These are phyloP conservation scores for Neobulgaria alba DNA, from an alignment of 2,329 filamentous ascomycete genomes.

Conservation along the genomic window DNA sequence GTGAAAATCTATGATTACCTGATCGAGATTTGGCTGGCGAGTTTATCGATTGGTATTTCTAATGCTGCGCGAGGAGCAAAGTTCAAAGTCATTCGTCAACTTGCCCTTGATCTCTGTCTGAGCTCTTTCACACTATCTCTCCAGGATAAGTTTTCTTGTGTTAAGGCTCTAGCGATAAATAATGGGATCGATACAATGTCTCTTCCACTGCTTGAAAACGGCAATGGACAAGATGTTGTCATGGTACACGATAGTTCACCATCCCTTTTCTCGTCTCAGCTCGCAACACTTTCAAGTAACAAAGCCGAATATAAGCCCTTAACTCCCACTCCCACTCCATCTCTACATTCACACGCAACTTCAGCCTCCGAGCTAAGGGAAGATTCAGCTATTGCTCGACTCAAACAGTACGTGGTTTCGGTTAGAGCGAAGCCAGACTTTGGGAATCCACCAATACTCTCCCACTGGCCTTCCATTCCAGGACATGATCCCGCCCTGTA, in stretches of 20 bases:
- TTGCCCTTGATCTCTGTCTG: slow-evolving; percentile 26
- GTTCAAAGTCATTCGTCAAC: slow-evolving; percentile 22
- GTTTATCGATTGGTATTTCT: slow-evolving; percentile 20
- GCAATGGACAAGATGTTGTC: slow-evolving; percentile 2
- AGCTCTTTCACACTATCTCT: slow-evolving; percentile 25
- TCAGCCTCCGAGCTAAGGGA: slow-evolving; percentile 19
- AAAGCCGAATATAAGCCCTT: slow-evolving; percentile 10
- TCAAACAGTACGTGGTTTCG: slow-evolving; percentile 30
- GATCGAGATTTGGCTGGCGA: slow-evolving; percentile 25
- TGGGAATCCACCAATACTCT: slow-evolving; percentile 25
- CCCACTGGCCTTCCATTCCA: slow-evolving; percentile 30
- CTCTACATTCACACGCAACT: slow-evolving; percentile 21
- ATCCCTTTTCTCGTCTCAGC: background rate
- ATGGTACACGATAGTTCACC: background rate
- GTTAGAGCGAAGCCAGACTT: slow-evolving; percentile 25
- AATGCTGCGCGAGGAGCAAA: slow-evolving; percentile 21
- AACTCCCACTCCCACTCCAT: slow-evolving; percentile 21
- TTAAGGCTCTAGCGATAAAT: background rate
- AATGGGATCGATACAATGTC: background rate
- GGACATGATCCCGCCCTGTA: slow-evolving; percentile 30
- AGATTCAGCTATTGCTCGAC: slow-evolving; percentile 27
- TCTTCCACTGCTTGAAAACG: background rate
- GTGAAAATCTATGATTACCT: slow-evolving; percentile 25
- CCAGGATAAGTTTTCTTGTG: background rate
- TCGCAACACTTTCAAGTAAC: background rate